phyloP scores from a whole-genome alignment of 2,329 filamentous ascomycete genomes.

The Colletotrichum shisoi region DNA sequence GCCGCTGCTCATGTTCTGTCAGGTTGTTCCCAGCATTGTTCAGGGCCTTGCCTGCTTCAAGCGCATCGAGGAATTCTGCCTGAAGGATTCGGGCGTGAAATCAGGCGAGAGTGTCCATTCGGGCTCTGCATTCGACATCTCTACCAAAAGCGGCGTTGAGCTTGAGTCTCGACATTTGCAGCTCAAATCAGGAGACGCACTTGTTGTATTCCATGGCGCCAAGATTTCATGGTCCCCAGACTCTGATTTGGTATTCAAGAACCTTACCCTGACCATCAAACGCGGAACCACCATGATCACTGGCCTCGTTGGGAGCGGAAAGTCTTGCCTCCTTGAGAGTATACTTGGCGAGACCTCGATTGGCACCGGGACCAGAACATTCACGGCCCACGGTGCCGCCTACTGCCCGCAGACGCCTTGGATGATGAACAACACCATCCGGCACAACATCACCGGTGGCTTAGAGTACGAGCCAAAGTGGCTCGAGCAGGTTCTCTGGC shows the following conservation, averaged over 20 bases:
- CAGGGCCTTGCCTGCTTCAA: constrained; percentile 48
- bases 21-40: constrained; percentile 47
- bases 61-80: constrained; percentile 47
- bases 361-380: neutral
- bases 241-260: neutral
- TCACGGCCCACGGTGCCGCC: neutral
- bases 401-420: constrained; percentile 32
- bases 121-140: no score
- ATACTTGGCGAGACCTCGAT: constrained; percentile 24
- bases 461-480: constrained; percentile 31
- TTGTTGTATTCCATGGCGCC: no score
- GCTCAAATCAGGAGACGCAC: no score
- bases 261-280: neutral
- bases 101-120: no score
- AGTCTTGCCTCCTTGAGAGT: constrained; percentile 20
- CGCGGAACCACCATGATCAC: constrained; percentile 17
- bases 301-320: constrained; percentile 28
- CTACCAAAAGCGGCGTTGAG: no score
- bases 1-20: constrained; percentile 46
- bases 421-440: constrained; percentile 49
- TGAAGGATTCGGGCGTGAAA: no score
- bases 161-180: no score
- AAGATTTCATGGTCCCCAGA: constrained; percentile 33
- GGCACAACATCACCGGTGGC: constrained; percentile 51
- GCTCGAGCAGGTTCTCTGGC: constrained; percentile 40